These are phyloP conservation scores for Crithidia fasciculata DNA, from an alignment of 208 protist species.

Conservation along the genomic window DNA sequence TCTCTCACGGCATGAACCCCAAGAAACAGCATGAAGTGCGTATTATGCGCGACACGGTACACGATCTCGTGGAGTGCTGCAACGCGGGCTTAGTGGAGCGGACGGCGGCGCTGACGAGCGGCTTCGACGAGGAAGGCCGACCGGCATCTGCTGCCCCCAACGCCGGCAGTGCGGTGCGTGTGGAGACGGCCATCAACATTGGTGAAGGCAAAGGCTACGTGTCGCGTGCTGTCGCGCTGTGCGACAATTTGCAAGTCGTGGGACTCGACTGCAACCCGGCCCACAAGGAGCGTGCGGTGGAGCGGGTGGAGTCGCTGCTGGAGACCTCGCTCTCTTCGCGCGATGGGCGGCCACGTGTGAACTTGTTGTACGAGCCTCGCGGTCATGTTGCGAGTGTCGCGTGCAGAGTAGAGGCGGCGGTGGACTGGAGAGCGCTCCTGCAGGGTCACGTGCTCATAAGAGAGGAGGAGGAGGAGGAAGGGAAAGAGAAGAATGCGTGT, in stretches of 20 bases:
- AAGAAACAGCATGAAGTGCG: constrained; percentile 92
- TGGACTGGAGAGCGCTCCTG: constrained; percentile 65
- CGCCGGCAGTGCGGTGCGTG: constrained; percentile 3
- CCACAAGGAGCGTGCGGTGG: constrained; percentile 77
- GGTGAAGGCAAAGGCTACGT: constrained; percentile 93
- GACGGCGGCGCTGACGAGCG: not conserved
- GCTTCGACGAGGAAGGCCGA: not conserved
- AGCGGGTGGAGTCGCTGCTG: constrained; percentile 65
- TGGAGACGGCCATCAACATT: constrained; percentile 86
- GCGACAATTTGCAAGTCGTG: constrained; percentile 78
- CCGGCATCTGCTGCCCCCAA: not conserved
- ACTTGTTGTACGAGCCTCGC: constrained; percentile 77
- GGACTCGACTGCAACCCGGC: constrained; percentile 90
- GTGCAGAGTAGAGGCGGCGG: constrained; percentile 51
- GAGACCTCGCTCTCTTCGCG: constrained; percentile 49
- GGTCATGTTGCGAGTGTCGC: constrained; percentile 74
- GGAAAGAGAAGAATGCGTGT: too few relatives aligned
- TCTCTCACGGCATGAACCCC: constrained; percentile 72
- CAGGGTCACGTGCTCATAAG: constrained; percentile 46
- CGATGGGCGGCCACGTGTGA: constrained; percentile 37
- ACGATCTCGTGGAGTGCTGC: constrained; percentile 65
- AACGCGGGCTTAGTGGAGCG: constrained; percentile 11
- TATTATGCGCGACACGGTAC: constrained; percentile 73
- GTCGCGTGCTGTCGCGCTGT: constrained; percentile 78
- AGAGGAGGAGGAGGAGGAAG: too few relatives aligned